phyloP scores from a whole-genome alignment of 208 protist genomes.

The Leishmania martiniquensis region DNA sequence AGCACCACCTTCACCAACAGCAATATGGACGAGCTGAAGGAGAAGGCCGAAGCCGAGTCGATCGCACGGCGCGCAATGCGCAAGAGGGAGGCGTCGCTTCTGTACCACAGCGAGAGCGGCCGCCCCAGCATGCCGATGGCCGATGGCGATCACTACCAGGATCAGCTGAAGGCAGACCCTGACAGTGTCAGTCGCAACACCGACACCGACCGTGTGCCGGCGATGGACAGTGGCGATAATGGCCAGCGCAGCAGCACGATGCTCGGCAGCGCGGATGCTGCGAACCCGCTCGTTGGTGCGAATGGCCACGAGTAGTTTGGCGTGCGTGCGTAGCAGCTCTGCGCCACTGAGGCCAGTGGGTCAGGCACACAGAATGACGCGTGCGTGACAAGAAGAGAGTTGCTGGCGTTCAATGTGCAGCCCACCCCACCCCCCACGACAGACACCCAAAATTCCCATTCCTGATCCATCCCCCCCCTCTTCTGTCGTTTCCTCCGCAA shows the following conservation, averaged over 20 bases:
- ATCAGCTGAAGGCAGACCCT: neutral
- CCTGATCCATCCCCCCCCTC: neutral
- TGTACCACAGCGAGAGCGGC: neutral
- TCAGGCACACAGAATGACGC: no score
- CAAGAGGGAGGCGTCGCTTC: slow-evolving; percentile 1
- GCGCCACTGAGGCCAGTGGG: no score
- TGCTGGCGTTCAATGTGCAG: neutral
- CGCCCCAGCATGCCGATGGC: neutral
- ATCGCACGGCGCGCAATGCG: slow-evolving; percentile 18
- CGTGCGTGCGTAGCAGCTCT: neutral
- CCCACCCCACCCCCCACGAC: neutral
- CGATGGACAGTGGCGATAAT: neutral
- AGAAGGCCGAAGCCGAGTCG: slow-evolving; percentile 33
- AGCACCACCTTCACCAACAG: slow-evolving; percentile 7
- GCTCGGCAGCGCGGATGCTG: neutral
- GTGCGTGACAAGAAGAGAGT: neutral
- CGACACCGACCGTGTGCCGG: neutral
- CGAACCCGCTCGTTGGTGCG: slow-evolving; percentile 1
- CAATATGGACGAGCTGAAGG: slow-evolving; percentile 36
- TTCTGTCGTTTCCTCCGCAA: neutral
- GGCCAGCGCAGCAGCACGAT: neutral
- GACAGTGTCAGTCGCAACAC: neutral
- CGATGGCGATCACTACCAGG: slow-evolving; percentile 23
- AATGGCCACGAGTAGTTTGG: neutral
- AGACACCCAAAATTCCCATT: no score